Base-by-base conservation (phyloP, 352 stramenopile species). In the Phytophthora melonis region DNA sequence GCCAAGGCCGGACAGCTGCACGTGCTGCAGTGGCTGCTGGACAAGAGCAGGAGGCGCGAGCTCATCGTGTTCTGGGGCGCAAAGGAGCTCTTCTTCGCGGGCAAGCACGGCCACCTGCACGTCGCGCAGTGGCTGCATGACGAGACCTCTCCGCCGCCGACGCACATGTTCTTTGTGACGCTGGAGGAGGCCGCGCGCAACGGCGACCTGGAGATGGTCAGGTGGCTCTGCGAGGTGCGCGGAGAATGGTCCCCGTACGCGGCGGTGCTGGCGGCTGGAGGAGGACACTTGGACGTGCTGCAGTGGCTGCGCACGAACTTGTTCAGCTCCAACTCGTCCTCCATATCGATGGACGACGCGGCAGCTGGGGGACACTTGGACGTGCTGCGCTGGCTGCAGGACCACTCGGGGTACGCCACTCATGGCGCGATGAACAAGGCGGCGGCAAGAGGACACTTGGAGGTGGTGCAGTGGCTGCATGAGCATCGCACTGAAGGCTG, bases 401-500 rank as follows among this genome's bases (percentile, higher is more conserved):
- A 74, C 13, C 70, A 82, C 59, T 77, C 75, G 30, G 75, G 68
- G 5, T 77, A 79, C 56, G 74, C 71, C 3, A 77, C 70, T 10
- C 36, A 61, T 5, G 64, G 70, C 1, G 85, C 81, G 13, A 92
- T 92, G 85, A 84, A 91, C 55, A 86, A 80, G 30, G 85, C 85
- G 1, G 83, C 83, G 1, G 68, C 64, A 0, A 81, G 80, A 43
- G 86, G 84, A 9, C 80, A 90, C 56, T 60, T 92, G n/a, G 36
- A 86, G 0, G 74, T 91, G 0, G 75, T 92, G 10, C 41, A 63
- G 19, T 77, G 70, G 70, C 23, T 77, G 13, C 64, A 77, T 58
- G 53, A 66, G 10, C 16, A 69, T 36, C 58, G 70, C 52, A 30
- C 23, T 18, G 70, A 77, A 69, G 70, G 64, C 14, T 72, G 70